Percentiles rank a stretch among this genome's conserved stretches.
phyloP scores from a whole-genome alignment of 169 alveolate genomes.

The Cryptosporidium viatorum region DNA sequence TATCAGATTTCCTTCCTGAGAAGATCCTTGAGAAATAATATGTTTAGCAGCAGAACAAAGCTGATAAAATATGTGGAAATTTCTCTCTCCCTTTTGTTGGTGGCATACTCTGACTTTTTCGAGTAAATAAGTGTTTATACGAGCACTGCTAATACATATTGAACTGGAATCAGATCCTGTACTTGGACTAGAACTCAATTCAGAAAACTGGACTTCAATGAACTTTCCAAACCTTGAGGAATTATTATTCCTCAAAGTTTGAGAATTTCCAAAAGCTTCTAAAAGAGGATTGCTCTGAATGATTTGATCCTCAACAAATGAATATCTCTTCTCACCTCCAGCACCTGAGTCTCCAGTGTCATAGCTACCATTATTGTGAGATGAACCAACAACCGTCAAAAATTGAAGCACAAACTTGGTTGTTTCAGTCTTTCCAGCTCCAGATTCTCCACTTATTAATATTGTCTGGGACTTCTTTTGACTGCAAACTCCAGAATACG shows the following conservation, averaged over 20 bases:
- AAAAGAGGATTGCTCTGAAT: conserved; percentile 97
- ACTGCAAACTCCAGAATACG: conserved; percentile 90
- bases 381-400: conserved; percentile 84
- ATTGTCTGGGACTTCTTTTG: conserved; percentile 92
- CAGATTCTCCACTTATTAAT: conserved; percentile 98
- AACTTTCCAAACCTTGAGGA: conserved; percentile 98
- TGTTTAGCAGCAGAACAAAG: conserved; percentile 88
- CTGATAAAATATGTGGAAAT: conserved; percentile 97
- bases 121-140: conserved; percentile 94
- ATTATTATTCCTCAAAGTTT: conserved; percentile 94
- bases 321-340: background rate
- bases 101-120: conserved; percentile 97
- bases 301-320: conserved; percentile 88
- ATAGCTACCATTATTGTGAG: background rate
- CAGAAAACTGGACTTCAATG: conserved; percentile 94
- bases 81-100: conserved; percentile 95
- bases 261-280: conserved; percentile 99
- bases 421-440: conserved; percentile 99
- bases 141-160: conserved; percentile 85
- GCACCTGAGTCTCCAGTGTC: background rate
- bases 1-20: background rate
- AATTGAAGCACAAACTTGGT: conserved; percentile 96
- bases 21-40: background rate
- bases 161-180: background rate
- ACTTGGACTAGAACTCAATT: conserved; percentile 75